Percentiles rank a stretch among this genome's conserved stretches.
Evolutionary conservation across 2,329 filamentous ascomycete genomes (phyloP).

Genomic region (Aureobasidium sp.): DNA sequence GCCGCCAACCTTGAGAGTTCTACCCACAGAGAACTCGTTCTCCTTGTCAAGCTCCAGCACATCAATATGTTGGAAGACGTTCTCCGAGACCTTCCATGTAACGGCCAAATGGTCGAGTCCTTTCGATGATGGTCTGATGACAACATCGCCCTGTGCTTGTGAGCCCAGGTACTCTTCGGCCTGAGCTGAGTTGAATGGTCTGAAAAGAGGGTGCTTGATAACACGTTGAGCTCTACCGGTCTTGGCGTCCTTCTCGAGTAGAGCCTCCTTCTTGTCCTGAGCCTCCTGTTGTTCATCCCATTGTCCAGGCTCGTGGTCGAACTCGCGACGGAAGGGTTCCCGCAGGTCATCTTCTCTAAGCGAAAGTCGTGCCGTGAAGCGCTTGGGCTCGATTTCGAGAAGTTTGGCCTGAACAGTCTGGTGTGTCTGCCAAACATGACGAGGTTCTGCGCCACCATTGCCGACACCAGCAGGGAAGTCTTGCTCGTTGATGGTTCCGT

Average conservation of each 20-base stretch:
- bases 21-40: slow-evolving; percentile 89
- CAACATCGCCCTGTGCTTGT: slow-evolving; percentile 77
- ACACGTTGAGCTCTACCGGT: slow-evolving; percentile 84
- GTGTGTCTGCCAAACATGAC: slow-evolving; percentile 63
- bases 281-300: slow-evolving; percentile 63
- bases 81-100: slow-evolving; percentile 96
- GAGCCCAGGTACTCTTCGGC: slow-evolving; percentile 89
- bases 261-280: slow-evolving; percentile 70
- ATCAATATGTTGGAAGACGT: slow-evolving; percentile 96
- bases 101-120: slow-evolving; percentile 91
- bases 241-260: slow-evolving; percentile 76
- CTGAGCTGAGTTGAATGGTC: slow-evolving; percentile 82
- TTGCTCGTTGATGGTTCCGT: slow-evolving; percentile 74
- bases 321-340: slow-evolving; percentile 58
- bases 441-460: slow-evolving; percentile 48
- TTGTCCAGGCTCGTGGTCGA: slow-evolving; percentile 66
- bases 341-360: slow-evolving; percentile 74
- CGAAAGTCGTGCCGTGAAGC: slow-evolving; percentile 74
- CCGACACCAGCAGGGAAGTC: slow-evolving; percentile 68
- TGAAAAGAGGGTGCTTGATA: slow-evolving; percentile 96
- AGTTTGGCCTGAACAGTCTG: slow-evolving; percentile 87
- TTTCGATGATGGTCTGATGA: slow-evolving; percentile 92
- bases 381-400: slow-evolving; percentile 76
- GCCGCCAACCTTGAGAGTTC: slow-evolving; percentile 72
- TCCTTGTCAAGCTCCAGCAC: slow-evolving; percentile 95